Base-by-base conservation (phyloP, 2,329 filamentous ascomycete genomes). In the Fusarium sp. region DNA sequence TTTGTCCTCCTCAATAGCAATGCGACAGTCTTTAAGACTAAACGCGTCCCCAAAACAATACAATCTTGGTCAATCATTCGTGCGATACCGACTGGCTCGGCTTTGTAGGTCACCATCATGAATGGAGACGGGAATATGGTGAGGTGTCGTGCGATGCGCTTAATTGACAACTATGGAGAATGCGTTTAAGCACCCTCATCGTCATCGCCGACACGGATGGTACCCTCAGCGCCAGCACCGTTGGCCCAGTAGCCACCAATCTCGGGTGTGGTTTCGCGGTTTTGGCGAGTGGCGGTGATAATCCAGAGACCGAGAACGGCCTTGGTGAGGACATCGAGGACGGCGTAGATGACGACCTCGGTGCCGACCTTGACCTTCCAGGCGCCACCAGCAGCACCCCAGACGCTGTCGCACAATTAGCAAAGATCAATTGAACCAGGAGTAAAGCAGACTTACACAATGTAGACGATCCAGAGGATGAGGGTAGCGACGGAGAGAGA, bases 141-240 rank as follows among this genome's bases (percentile, higher is more conserved):
- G n/a, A 15, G 20, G 25, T 18, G 16, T 22, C 32, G 12, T 38
- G 34, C 16, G 16, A 25, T 27, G 55, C 8, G 41, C 41, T 5
- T 7, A 15, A 32, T 41, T 54, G 27, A 8, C 8, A n/a, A 15
- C 29, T 24, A 44, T 0, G 4, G 18, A 1, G 12, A 5, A 6
- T 10, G n/a, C 32, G 20, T 46, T 66, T 70, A 75, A 46, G 74
- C 74, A 30, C 73, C 74, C 25, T 76, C 71, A 10, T 82, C 74
- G 44, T 86, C 53, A 75, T 82, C 48, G 78, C 82, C 38, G 79
- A 87, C 71, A 73, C 76, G 24, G 45, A 82, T 82, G 7, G 77
- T 73, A 4, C 81, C 81, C 65, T 82, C 80, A 8, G 77, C 67
- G 9, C 75, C 69, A 3, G 79, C 70, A 6, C 81, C 81, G 18